A percentile compares a stretch with the other conserved stretches of the same genome.
phyloP scores from a whole-genome alignment of 192 early-diverging fungal genomes.

The Backusella luteola region DNA sequence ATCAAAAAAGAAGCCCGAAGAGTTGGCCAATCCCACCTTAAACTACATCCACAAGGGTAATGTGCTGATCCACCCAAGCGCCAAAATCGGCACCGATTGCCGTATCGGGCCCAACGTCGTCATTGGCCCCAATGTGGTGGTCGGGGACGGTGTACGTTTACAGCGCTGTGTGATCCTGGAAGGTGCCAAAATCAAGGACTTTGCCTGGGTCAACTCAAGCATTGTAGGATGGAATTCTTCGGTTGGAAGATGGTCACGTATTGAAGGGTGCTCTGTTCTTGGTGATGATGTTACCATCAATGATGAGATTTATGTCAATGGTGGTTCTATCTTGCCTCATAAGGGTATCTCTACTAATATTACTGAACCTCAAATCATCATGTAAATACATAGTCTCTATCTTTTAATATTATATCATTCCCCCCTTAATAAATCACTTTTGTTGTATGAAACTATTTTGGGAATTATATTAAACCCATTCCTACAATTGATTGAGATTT shows the following conservation, averaged over 20 bases:
- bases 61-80: slow-evolving; percentile 88
- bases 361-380: slow-evolving; percentile 91
- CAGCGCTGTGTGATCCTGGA: slow-evolving; percentile 87
- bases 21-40: slow-evolving; percentile 62
- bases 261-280: slow-evolving; percentile 92
- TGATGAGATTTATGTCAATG: slow-evolving; percentile 95
- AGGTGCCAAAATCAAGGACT: slow-evolving; percentile 80
- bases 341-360: slow-evolving; percentile 88
- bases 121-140: slow-evolving; percentile 84
- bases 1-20: slow-evolving; percentile 71
- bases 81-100: slow-evolving; percentile 93
- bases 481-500: too few relatives aligned
- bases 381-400: slow-evolving; percentile 58
- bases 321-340: slow-evolving; percentile 93
- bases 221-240: slow-evolving; percentile 97
- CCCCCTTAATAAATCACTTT: neutral
- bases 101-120: slow-evolving; percentile 97
- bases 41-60: slow-evolving; percentile 81
- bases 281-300: slow-evolving; percentile 95
- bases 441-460: neutral
- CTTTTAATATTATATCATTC: neutral
- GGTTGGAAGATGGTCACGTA: slow-evolving; percentile 91
- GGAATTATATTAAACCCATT: too few relatives aligned
- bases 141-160: slow-evolving; percentile 95
- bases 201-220: slow-evolving; percentile 84